phyloP scores from a whole-genome alignment of 768 basidiomycete species.

The Amanita rimosa region DNA sequence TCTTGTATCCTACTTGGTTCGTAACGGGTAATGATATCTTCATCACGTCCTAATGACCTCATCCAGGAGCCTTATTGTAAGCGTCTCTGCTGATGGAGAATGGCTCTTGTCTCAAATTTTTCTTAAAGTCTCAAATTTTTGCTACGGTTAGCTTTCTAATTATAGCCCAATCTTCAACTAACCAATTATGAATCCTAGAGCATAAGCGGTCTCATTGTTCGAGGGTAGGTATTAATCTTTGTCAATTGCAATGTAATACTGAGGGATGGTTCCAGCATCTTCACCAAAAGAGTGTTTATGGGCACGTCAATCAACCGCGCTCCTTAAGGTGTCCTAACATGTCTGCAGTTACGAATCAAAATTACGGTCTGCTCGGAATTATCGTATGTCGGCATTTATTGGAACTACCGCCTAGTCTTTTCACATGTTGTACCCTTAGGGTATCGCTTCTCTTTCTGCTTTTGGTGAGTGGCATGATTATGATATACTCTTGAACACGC shows the following conservation, averaged over 20 bases:
- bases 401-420: too few species aligned
- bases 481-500: not conserved
- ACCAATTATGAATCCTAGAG: slow-evolving; percentile 9
- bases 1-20: slow-evolving; percentile 20
- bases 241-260: not conserved
- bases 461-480: slow-evolving; percentile 8
- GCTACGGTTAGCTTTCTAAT: slow-evolving; percentile 14
- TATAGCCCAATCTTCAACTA: too few species aligned
- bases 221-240: slow-evolving; percentile 17
- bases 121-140: slow-evolving; percentile 15
- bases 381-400: not conserved
- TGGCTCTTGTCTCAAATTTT: not conserved
- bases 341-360: not conserved
- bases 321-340: not conserved
- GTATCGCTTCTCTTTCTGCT: slow-evolving; percentile 8
- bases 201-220: slow-evolving; percentile 19
- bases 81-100: not conserved
- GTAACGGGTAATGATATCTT: not conserved
- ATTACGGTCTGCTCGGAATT: not conserved
- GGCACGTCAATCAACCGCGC: slow-evolving; percentile 9
- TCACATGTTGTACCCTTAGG: slow-evolving; percentile 2
- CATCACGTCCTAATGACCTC: not conserved
- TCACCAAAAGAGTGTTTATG: slow-evolving; percentile 17
- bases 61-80: slow-evolving; percentile 17
- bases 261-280: slow-evolving; percentile 11